Evolutionary conservation across 345 rosid species (phyloP).

Genomic region (Populus davidiana): DNA sequence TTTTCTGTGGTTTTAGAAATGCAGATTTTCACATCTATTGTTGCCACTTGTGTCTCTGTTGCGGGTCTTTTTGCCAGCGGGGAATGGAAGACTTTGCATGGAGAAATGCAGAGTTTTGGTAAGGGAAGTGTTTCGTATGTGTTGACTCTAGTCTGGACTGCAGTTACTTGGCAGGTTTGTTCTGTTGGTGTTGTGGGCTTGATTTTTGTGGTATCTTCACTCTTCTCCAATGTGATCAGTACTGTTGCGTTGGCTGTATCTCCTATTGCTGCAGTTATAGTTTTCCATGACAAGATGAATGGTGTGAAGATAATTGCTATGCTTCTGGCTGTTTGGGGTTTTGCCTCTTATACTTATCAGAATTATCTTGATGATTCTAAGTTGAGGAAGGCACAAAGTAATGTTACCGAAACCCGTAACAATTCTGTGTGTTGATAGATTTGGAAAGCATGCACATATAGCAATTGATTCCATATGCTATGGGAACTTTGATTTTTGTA

Average conservation of each 20-base stretch:
- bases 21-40: slow-evolving; percentile 55
- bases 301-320: slow-evolving; percentile 60
- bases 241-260: slow-evolving; percentile 58
- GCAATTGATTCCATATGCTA: no score
- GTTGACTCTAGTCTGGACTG: slow-evolving; percentile 51
- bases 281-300: slow-evolving; percentile 61
- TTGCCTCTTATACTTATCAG: slow-evolving; percentile 54
- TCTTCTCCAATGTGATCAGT: slow-evolving; percentile 71
- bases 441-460: not conserved
- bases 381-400: slow-evolving; percentile 32
- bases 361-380: slow-evolving; percentile 52
- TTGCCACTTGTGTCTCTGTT: slow-evolving; percentile 40
- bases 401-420: slow-evolving; percentile 5
- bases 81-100: slow-evolving; percentile 60
- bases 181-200: slow-evolving; percentile 71
- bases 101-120: slow-evolving; percentile 46
- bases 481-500: no score
- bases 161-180: slow-evolving; percentile 64
- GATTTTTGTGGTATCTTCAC: slow-evolving; percentile 62
- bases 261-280: slow-evolving; percentile 50
- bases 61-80: slow-evolving; percentile 59
- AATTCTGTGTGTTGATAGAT: slow-evolving; percentile 19
- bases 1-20: slow-evolving; percentile 54
- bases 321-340: slow-evolving; percentile 65
- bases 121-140: slow-evolving; percentile 50